Base-by-base conservation (phyloP, 106 monocot genomes). In the Triglochin maritima region DNA sequence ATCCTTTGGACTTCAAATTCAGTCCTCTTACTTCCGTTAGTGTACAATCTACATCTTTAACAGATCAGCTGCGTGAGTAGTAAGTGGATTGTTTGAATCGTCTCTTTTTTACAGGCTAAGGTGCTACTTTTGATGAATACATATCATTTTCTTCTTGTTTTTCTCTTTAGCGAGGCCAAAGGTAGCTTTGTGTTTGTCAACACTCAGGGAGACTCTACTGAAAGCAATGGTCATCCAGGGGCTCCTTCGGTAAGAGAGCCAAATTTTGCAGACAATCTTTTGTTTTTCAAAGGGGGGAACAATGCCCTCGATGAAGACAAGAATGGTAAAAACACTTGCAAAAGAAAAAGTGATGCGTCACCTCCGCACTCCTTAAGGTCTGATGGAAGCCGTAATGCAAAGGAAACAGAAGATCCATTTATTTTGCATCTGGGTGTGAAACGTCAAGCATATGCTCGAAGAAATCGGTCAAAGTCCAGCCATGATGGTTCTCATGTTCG, bases 1-100 rank as follows among this genome's bases (percentile, higher is more conserved):
- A 94, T 70, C 94, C 89, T 13, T 71, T 94, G 81, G 94, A 94
- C 80, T 94, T 87, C 71, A 94, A 85, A 84, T 76, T 79, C 71
- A 69, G 65, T 50, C 71, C 77, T 77, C 78, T 77, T 60, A 75
- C 78, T 44, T 87, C 89, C 42, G 44, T 85, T 17, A 87, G 94
- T 66, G 64, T 84, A 50, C 94, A 89, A 7, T 94, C 94, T 65
- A 89, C 94, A 54, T 94, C 94, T 68, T 65, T 84, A 43, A 76
- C 74, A 65, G 84, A 86, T 68, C 86, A 80, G 75, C 67, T 70
- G 52, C 73, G 66, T 60, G 86, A 86, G 57, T 70, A 79, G 71
- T 81, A 82, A 75, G 82, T 85, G 17, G 9, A 78, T 73, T 5
- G 11, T 15, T 59, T 59, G 7, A 5, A 59, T 64, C 1, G 11